Conservation (phyloP, 352 stramenopile species). For the Phytopythium helicoides region DNA sequence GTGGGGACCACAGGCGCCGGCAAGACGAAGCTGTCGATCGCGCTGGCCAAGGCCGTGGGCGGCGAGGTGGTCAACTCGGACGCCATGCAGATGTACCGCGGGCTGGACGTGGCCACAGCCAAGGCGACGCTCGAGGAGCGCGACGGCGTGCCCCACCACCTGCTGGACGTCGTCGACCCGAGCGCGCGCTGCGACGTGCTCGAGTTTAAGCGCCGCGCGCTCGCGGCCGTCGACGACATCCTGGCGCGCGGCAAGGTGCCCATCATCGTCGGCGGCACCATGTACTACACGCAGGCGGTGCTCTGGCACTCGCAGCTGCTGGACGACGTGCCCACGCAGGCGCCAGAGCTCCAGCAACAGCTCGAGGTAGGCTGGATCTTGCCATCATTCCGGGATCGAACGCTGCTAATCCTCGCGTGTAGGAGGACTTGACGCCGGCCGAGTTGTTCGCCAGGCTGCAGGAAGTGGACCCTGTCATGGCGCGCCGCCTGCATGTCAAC, state of each 20-base stretch:
- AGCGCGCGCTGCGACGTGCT: constrained; percentile 72
- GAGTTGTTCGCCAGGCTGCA: constrained; percentile 59
- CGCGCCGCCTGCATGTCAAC: constrained; percentile 75
- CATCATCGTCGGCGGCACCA: constrained; percentile 90
- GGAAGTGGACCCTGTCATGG: constrained; percentile 82
- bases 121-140: constrained; percentile 87
- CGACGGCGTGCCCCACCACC: constrained; percentile 87
- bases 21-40: constrained; percentile 92
- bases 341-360: not conserved
- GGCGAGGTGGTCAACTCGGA: constrained; percentile 92
- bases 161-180: constrained; percentile 86
- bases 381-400: too few relatives aligned
- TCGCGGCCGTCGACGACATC: constrained; percentile 83
- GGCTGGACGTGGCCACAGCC: constrained; percentile 86
- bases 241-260: constrained; percentile 83
- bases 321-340: constrained; percentile 57
- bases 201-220: constrained; percentile 76
- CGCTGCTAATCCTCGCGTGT: constrained; percentile 1
- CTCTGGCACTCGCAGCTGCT: constrained; percentile 87
- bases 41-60: constrained; percentile 85
- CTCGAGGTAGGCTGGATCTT: not conserved
- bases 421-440: constrained; percentile 39
- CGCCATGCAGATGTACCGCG: constrained; percentile 91
- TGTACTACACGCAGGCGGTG: constrained; percentile 92
- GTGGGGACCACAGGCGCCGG: constrained; percentile 90